These are phyloP conservation scores for Hortiboletus campestris DNA, from an alignment of 768 basidiomycete species.

Conservation along the genomic window DNA sequence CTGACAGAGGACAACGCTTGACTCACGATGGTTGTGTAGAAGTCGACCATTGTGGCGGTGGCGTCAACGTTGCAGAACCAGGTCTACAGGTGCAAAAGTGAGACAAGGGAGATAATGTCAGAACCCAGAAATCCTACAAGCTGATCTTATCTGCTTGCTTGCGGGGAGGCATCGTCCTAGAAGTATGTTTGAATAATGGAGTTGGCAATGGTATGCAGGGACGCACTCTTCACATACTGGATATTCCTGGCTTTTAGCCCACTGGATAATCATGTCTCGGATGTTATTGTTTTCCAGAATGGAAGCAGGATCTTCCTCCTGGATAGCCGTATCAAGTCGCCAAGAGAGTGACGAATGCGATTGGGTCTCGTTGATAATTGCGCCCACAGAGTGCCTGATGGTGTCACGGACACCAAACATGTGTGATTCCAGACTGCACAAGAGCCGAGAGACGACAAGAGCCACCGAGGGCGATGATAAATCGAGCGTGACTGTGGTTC, in stretches of 20 bases:
- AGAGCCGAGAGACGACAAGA: background rate
- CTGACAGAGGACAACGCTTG: background rate
- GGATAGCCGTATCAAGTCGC: constrained; percentile 7
- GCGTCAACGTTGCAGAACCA: background rate
- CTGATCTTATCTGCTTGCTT: background rate
- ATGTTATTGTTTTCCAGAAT: background rate
- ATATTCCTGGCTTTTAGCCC: background rate
- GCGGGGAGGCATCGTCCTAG: background rate
- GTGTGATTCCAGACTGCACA: background rate
- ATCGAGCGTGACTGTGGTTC: background rate
- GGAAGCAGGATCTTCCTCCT: background rate
- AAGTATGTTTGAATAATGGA: background rate
- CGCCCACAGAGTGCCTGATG: background rate
- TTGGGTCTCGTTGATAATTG: background rate
- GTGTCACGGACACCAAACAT: background rate
- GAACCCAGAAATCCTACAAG: background rate
- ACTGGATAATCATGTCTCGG: background rate
- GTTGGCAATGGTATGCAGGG: background rate
- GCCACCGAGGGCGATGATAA: constrained; percentile 3
- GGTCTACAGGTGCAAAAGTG: background rate
- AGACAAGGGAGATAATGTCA: background rate
- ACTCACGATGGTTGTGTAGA: constrained; percentile 2
- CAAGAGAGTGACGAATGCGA: background rate
- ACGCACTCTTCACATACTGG: background rate
- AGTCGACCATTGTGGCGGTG: background rate